Conservation (phyloP, 2,329 filamentous ascomycete species). For the Calonectria fujianensis region DNA sequence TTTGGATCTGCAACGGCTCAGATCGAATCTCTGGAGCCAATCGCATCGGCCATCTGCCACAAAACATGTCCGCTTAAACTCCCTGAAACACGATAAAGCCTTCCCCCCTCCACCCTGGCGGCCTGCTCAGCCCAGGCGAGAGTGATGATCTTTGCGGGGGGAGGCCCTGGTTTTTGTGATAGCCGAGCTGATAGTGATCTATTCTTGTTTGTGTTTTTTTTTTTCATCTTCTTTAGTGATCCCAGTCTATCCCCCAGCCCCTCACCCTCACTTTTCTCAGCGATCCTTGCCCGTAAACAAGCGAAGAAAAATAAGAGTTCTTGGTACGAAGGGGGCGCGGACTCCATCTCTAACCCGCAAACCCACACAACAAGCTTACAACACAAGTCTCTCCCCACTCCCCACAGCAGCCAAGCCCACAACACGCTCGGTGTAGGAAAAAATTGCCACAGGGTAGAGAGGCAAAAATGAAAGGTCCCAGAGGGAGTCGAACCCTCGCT, state of each 20-base stretch:
- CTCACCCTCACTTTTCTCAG: neutral
- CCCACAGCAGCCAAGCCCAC: conserved; percentile 3
- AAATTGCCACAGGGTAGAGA: neutral
- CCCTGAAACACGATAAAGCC: conserved; percentile 10
- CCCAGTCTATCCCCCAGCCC: neutral
- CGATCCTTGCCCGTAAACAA: neutral
- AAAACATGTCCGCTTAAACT: conserved; percentile 13
- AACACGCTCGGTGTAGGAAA: neutral
- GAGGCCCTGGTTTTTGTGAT: neutral
- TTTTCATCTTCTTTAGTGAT: neutral
- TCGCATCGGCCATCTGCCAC: conserved; percentile 1
- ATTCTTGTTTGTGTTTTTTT: neutral
- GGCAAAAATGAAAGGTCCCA: conserved; percentile 44
- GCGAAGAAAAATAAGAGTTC: neutral
- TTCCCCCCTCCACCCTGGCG: neutral
- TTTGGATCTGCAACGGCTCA: conserved; percentile 27
- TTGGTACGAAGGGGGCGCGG: neutral
- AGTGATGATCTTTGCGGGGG: conserved; percentile 26
- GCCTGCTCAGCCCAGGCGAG: conserved; percentile 3
- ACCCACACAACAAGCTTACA: conserved; percentile 1
- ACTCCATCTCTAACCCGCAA: conserved; percentile 3
- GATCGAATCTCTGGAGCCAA: conserved; percentile 27
- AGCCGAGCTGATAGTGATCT: neutral
- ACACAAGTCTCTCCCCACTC: neutral
- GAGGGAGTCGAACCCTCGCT: conserved; percentile 51